Evolutionary conservation across 768 basidiomycete genomes (phyloP), one percentile per base, ranked within the genome.

Genomic region (Strobilomyces dryophilus): DNA sequence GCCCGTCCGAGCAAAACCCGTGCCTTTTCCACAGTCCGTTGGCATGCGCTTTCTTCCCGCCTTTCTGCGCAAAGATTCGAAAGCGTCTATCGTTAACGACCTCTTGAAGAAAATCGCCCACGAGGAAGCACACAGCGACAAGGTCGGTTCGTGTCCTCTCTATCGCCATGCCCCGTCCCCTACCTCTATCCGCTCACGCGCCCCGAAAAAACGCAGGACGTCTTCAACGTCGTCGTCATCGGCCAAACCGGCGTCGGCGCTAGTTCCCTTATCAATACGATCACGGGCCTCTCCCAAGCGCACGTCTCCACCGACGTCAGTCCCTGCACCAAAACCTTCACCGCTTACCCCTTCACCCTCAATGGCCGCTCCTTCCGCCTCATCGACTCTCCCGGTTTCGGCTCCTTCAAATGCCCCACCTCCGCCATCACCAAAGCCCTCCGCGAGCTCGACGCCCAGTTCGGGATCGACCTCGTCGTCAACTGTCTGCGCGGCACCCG

Each of bases 241-340:
- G 67, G 66, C 8, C 65, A 67, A 54, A 69, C 67, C 1, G 66
- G 66, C 45, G 52, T 66, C 45, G 70, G 71, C 24, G 73, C 69
- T 51, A 77, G 76, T 55, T 74, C 73, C 12, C 57, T 77, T 37
- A 59, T 75, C 55, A 77, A 76, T 58, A 61, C 74, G 64, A 57
- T 76, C 50, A 61, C 56, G 5, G 53, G 58, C 35, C 6, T n/a
- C 11, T 15, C 56, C 8, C 43, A 55, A 10, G 65, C 60, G 12
- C 60, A 60, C 26, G 53, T 61, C 21, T 67, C 66, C 51, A 67
- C 65, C 21, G 62, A 69, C 47, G 66, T 64, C 50, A 62, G 58
- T 32, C 65, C 67, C 32, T 67, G 66, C 47, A 67, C 66, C 17
- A 58, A 58, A 50, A 39, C 53, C 29, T 62, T 62, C 61, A 60